These are phyloP conservation scores for Aotearoamyces nothofagi DNA, from an alignment of 2,329 filamentous ascomycete genomes.

Conservation along the genomic window DNA sequence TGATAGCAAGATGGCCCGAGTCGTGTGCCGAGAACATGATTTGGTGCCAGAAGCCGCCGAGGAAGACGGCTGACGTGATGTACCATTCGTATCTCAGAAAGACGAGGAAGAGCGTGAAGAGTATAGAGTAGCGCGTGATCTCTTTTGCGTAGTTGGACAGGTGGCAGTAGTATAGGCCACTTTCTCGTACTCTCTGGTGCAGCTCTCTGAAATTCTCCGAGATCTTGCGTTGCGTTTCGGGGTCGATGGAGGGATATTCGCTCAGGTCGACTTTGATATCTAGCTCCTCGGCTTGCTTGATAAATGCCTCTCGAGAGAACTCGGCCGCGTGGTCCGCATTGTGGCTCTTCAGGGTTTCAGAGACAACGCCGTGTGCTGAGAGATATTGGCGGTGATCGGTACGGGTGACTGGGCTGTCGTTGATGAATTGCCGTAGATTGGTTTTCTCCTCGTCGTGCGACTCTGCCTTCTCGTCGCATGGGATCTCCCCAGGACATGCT, in stretches of 20 bases:
- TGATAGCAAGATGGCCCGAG: conserved; percentile 47
- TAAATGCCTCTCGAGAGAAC: no score
- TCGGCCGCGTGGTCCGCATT: no score
- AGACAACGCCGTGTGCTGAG: conserved; percentile 12
- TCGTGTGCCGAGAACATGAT: conserved; percentile 56
- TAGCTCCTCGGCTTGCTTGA: no score
- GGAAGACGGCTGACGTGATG: conserved; percentile 36
- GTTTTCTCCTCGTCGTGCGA: conserved; percentile 2
- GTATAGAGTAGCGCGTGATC: conserved; percentile 30
- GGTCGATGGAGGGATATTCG: conserved; percentile 37
- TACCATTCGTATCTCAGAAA: conserved; percentile 36
- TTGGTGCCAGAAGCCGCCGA: conserved; percentile 52
- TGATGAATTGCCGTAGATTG: no score
- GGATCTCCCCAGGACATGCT: conserved; percentile 22
- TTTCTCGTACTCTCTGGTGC: conserved; percentile 35
- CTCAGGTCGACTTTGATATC: conserved; percentile 35
- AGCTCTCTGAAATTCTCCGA: conserved; percentile 37
- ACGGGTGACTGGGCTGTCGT: no score
- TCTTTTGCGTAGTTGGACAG: conserved; percentile 45
- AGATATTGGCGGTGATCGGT: conserved; percentile 17
- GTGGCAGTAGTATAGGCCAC: conserved; percentile 41
- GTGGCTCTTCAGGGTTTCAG: no score
- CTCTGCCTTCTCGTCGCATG: conserved; percentile 4
- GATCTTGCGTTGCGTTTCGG: conserved; percentile 37
- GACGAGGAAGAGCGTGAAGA: conserved; percentile 33